Conservation (phyloP, 202 grass and related monocot species). For the Elaeis oleifera region DNA sequence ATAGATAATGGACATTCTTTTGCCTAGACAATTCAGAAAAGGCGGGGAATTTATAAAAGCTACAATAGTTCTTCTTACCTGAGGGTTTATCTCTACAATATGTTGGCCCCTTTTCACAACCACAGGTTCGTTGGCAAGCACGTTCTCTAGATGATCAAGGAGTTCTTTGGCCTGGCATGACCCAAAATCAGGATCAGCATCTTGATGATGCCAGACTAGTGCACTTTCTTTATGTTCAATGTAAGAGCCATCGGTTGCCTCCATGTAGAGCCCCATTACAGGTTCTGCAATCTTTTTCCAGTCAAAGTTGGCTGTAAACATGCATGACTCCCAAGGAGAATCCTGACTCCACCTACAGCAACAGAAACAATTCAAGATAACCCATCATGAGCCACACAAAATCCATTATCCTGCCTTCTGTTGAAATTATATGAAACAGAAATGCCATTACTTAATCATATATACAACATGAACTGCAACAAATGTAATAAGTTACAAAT, state of each 20-base stretch:
- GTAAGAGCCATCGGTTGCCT: constrained; percentile 48
- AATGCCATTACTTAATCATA: too few species aligned
- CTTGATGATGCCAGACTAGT: constrained; percentile 64
- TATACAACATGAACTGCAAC: too few species aligned
- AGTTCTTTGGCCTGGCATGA: constrained; percentile 60
- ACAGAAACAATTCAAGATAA: constrained; percentile 12
- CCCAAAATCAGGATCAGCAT: constrained; percentile 62
- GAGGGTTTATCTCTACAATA: constrained; percentile 66
- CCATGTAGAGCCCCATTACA: constrained; percentile 50
- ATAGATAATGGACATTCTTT: constrained; percentile 14
- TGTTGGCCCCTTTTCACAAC: constrained; percentile 54
- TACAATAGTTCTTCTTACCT: constrained; percentile 38
- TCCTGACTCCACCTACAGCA: constrained; percentile 43
- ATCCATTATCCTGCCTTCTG: constrained; percentile 5
- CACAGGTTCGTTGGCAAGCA: constrained; percentile 57
- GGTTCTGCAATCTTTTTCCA: constrained; percentile 51
- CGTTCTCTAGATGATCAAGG: constrained; percentile 46
- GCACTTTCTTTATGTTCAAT: constrained; percentile 59
- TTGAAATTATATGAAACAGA: constrained; percentile 10
- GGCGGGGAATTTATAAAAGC: neutral
- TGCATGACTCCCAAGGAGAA: constrained; percentile 46
- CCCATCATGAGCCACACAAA: constrained; percentile 5
- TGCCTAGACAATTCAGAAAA: neutral
- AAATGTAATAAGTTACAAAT: too few species aligned
- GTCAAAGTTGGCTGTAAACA: constrained; percentile 19